phyloP scores from a whole-genome alignment of 148 eudicot species.

The Tetragonia tetragonoides region DNA sequence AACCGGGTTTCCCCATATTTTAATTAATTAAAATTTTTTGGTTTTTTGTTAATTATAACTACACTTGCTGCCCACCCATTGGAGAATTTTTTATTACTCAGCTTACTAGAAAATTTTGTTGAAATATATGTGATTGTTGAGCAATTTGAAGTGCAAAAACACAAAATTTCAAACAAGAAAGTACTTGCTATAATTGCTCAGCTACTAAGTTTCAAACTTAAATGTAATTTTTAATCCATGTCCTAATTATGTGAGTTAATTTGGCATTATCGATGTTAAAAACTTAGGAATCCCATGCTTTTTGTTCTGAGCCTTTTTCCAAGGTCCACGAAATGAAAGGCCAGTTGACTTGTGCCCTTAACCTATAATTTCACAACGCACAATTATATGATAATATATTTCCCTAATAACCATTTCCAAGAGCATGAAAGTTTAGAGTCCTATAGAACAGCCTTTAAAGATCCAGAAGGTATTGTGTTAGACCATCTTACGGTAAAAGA shows the following conservation, averaged over 20 bases:
- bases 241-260: slow-evolving; percentile 22
- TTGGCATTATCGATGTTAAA: slow-evolving; percentile 36
- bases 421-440: background rate
- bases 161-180: slow-evolving; percentile 30
- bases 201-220: slow-evolving; percentile 28
- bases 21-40: slow-evolving; percentile 6
- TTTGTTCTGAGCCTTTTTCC: slow-evolving; percentile 25
- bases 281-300: slow-evolving; percentile 49
- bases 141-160: slow-evolving; percentile 27
- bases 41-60: background rate
- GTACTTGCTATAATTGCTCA: slow-evolving; percentile 16
- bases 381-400: background rate
- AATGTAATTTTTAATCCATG: slow-evolving; percentile 25
- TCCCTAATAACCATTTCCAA: background rate
- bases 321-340: slow-evolving; percentile 36
- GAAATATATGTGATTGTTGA: slow-evolving; percentile 36
- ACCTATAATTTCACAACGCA: slow-evolving; percentile 10
- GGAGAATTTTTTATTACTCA: slow-evolving; percentile 21
- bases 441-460: no score
- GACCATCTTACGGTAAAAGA: no score
- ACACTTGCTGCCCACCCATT: slow-evolving; percentile 32
- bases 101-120: slow-evolving; percentile 28
- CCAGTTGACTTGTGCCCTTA: slow-evolving; percentile 39
- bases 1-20: slow-evolving; percentile 22
- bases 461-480: no score